Base-by-base conservation (phyloP, 352 stramenopile genomes). In the Globisporangium camurandrum region DNA sequence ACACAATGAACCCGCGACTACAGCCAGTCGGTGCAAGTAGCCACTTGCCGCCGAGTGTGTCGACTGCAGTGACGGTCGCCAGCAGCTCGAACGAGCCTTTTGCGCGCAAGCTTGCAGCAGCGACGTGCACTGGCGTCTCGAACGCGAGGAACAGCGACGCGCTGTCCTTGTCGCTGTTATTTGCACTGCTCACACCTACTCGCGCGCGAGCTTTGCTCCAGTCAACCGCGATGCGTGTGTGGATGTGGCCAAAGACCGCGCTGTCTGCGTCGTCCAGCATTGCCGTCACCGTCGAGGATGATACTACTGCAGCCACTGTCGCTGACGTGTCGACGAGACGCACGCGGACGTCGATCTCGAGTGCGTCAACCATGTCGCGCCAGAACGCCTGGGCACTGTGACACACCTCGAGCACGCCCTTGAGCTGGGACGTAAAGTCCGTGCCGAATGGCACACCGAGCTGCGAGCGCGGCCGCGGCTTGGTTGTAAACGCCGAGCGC, bases 41-140 rank as follows among this genome's bases (percentile, higher is more conserved):
- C 45, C 45, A 51, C 45, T 39, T 41, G 17, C n/a, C 45, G n/a
- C 45, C 45, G 17, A 30, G 17, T 19, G 26, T n/a, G 20, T 51
- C 45, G 67, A 86, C 36, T 26, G 50, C n/a, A 57, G 75, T 20
- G 75, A 51, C 19, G 16, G 20, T 11, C 5, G 68, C 66, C 8
- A 70, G 37, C n/a, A 83, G 46, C n/a, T 58, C 34, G 42, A 69
- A 83, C 14, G 71, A 71, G 0, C 71, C 71, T 41, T 83, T 83
- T 20, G 46, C 27, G n/a, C 51, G 59, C 45, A 83, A 49, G 20
- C 56, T 56, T 3, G 52, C 50, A 1, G 68, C 53, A 27, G 54
- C 59, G 8, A 83, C 71, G 42, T 75, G 66, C 19, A 83, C 69
- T 0, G 66, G 64, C 16, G 57, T 61, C 47, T 70, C 58, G 26